Base-by-base conservation (phyloP, 1,139 yeast species). In the Pneumocystis wakefieldiae region DNA sequence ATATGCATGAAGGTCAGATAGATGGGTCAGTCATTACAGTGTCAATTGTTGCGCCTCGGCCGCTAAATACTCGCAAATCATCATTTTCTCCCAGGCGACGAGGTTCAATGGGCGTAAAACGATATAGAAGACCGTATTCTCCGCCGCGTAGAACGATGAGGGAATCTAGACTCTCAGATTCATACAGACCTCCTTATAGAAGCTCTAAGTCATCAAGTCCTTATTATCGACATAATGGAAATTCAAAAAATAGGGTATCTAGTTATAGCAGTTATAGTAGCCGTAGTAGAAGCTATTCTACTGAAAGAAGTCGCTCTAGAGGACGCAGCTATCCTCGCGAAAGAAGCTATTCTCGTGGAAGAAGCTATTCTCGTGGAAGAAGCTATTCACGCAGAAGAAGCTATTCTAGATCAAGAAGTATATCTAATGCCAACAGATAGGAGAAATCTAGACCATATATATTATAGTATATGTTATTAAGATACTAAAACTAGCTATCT, bases 1-100 rank as follows among this genome's bases (percentile, higher is more conserved):
- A 59, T 53, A 59, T 59, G 61, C 62, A 59, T 57, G 62, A 61
- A 28, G 61, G 61, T 1, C 61, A 61, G 12, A 35, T 61, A 17
- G 62, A 61, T 60, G 63, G 63, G 1, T 32, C 62, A 2, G 63
- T 29, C 5, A 38, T 38, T 19, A 17, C 36, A 2, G 63, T 38
- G n/a, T 42, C 62, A 58, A 38, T 59, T 57, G 62, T 48, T 42
- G 24, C 32, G 35, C 28, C 42, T 42, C 29, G 53, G 24, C 53
- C 32, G 12, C 8, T 4, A 10, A 39, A 37, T 57, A 24, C 37
- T 12, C 29, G 55, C 2, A 48, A 48, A 48, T 48, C 55, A 10
- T 48, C 55, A 4, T 48, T 48, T 48, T 48, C 55, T 2, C 55
- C 55, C 3, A 32, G 32, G 17, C 32, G 55, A 48, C 32, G 55